These are phyloP conservation scores for Rubus idaeus DNA, from an alignment of 306 rosid species.

Conservation along the genomic window DNA sequence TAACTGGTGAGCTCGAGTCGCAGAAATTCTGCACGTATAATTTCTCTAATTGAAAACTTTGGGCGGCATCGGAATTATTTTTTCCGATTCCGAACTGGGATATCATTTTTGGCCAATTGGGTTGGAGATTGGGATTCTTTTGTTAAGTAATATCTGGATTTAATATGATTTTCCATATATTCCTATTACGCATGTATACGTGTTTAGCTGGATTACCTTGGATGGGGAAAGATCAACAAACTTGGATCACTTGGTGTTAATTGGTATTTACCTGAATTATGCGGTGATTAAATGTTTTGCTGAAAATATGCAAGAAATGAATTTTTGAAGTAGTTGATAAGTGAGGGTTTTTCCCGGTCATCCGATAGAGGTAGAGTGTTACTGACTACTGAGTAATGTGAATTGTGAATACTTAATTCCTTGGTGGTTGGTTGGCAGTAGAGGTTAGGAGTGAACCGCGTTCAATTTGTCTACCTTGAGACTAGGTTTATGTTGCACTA, in stretches of 20 bases:
- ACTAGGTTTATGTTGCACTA: background rate
- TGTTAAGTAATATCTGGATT: background rate
- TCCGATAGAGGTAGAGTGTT: background rate
- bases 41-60: too few species aligned
- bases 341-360: background rate
- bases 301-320: background rate
- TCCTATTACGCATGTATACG: too few species aligned
- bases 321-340: background rate
- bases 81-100: background rate
- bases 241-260: background rate
- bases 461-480: background rate
- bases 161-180: background rate
- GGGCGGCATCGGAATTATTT: too few species aligned
- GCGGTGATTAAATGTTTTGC: background rate
- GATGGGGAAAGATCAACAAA: background rate
- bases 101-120: background rate
- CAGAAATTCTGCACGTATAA: background rate
- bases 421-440: background rate
- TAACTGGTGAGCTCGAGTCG: slow-evolving; percentile 1
- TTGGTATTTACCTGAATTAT: background rate
- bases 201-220: background rate
- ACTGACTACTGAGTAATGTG: background rate
- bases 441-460: background rate
- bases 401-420: background rate
- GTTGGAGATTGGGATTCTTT: background rate